Base-by-base conservation (phyloP, 345 rosid species). In the Noccaea bulbosa region DNA sequence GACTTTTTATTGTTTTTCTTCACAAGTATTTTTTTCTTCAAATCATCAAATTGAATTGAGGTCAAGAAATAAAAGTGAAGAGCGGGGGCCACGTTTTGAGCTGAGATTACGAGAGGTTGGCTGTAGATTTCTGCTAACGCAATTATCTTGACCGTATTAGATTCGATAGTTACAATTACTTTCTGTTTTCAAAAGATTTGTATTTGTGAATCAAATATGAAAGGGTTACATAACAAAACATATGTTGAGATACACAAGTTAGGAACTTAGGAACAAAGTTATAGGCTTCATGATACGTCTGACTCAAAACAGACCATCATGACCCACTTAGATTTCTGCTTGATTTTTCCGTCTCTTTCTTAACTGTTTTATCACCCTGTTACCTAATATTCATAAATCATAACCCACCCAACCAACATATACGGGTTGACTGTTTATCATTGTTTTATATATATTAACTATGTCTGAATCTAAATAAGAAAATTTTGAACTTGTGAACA, bases 281-380 rank as follows among this genome's bases (percentile, higher is more conserved):
- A 30, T 73, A 73, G 52, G 49, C 35, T 66, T 73, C 46, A 1
- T 57, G 77, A 73, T 57, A 65, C 67, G 58, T 73, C 77, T 32
- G 57, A 33, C 50, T 65, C 67, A 57, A 39, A 47, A 49, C 54
- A 73, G 72, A 73, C 61, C 72, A 59, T 11, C 6, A 20, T 66
- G 77, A 57, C 77, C 77, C 72, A 73, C 77, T 66, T 73, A 40
- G 77, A 65, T 73, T 58, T 58, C 60, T 58, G 22, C 12, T 66
- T 73, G 77, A 73, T 65, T 40, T 58, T 59, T 58, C 59, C 16
- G 43, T 65, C 65, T 30, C 33, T 65, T 43, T 64, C 46, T 5
- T 27, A 54, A 30, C 54, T 54, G 5, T 52, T 32, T 69, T 3
- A 34, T 46, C 47, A 57, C 4, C 20, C 14, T 49, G 8, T 16